phyloP scores from a whole-genome alignment of 1,139 yeast genomes.

The Meyerozyma sp. region DNA sequence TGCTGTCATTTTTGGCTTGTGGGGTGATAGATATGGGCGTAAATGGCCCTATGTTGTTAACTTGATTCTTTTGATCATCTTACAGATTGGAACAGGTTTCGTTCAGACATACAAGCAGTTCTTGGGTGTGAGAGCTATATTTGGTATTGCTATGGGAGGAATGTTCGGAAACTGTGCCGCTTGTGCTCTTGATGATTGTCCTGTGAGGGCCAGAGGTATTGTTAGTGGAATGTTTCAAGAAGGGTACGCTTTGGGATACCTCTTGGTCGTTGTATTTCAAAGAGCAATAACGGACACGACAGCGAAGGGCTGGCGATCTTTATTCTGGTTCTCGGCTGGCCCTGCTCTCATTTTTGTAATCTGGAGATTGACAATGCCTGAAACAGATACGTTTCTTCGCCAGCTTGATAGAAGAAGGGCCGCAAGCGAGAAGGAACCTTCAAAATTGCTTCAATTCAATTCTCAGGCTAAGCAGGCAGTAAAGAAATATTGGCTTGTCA shows the following conservation, averaged over 20 bases:
- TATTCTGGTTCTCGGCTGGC: slow-evolving; percentile 42
- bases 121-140: slow-evolving; percentile 35
- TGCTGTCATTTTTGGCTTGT: slow-evolving; percentile 8
- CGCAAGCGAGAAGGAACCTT: slow-evolving; percentile 5
- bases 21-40: slow-evolving; percentile 9
- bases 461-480: slow-evolving; percentile 23
- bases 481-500: slow-evolving; percentile 33
- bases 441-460: slow-evolving; percentile 12
- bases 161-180: slow-evolving; percentile 35
- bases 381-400: slow-evolving; percentile 30
- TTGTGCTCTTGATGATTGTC: slow-evolving; percentile 35
- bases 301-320: slow-evolving; percentile 32
- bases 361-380: slow-evolving; percentile 33
- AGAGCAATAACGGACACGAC: slow-evolving; percentile 34
- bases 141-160: slow-evolving; percentile 43
- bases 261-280: slow-evolving; percentile 37
- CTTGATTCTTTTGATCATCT: slow-evolving; percentile 5
- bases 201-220: slow-evolving; percentile 33
- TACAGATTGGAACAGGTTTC: slow-evolving; percentile 9
- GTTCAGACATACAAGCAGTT: slow-evolving; percentile 22
- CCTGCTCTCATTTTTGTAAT: slow-evolving; percentile 32
- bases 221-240: slow-evolving; percentile 38
- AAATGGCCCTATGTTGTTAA: slow-evolving; percentile 9
- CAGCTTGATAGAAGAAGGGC: slow-evolving; percentile 20
- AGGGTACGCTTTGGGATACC: slow-evolving; percentile 42